Conservation (phyloP, 306 rosid species). For the Prunus salicina region DNA sequence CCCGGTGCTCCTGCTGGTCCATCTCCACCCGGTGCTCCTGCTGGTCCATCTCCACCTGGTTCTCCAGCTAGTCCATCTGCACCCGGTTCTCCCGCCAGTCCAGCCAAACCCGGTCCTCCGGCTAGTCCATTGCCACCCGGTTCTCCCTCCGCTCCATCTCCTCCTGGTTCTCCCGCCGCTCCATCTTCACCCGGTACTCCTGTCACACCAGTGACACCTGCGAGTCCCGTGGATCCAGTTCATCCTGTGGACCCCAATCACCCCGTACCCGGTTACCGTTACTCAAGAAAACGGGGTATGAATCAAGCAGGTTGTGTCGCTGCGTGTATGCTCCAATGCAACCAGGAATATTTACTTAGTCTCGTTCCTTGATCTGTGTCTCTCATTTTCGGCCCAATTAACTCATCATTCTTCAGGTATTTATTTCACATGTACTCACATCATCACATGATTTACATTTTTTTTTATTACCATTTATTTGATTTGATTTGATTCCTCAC, state of each 20-base stretch:
- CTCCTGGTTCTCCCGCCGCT: neutral
- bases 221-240: neutral
- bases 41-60: neutral
- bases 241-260: neutral
- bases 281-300: neutral
- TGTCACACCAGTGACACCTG: neutral
- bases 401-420: neutral
- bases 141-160: neutral
- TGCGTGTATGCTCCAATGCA: neutral
- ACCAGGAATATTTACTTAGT: neutral
- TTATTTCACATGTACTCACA: no score
- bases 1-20: no score
- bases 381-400: neutral
- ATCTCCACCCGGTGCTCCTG: no score
- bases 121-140: neutral
- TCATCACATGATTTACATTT: no score
- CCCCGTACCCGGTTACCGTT: neutral
- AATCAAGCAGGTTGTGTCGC: neutral
- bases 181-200: neutral
- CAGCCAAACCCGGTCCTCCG: neutral
- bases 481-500: no score
- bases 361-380: neutral
- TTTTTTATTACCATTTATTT: no score
- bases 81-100: neutral
- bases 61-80: accelerated